A percentile compares a stretch with the other conserved stretches of the same genome.
phyloP scores from a whole-genome alignment of 106 monocot species.

The Iris macrosiphon region DNA sequence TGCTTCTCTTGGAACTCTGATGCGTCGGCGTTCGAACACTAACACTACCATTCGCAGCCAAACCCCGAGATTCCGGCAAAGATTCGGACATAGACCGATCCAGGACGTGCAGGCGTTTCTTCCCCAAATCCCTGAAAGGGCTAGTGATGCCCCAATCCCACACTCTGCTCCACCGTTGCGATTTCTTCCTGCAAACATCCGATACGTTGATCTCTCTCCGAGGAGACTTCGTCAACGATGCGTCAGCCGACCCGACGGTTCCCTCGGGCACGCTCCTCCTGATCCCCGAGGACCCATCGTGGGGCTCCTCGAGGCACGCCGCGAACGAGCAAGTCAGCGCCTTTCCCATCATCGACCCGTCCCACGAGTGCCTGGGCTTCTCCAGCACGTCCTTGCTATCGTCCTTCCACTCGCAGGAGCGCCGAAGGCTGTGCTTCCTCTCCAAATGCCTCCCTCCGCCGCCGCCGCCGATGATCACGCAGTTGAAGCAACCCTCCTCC shows the following conservation, averaged over 20 bases:
- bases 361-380: constrained; percentile 81
- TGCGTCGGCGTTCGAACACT: constrained; percentile 15
- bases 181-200: constrained; percentile 29
- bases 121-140: constrained; percentile 52
- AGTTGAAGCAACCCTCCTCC: no score
- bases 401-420: no score
- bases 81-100: constrained; percentile 74
- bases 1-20: constrained; percentile 14
- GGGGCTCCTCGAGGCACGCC: constrained; percentile 58
- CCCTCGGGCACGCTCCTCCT: constrained; percentile 22
- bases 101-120: constrained; percentile 28
- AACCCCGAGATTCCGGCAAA: constrained; percentile 31
- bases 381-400: constrained; percentile 30
- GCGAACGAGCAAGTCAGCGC: constrained; percentile 67
- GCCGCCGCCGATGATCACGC: not conserved
- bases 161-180: constrained; percentile 58
- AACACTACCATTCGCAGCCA: constrained; percentile 17
- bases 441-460: no score
- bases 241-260: no score
- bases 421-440: constrained; percentile 19
- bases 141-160: constrained; percentile 77
- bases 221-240: no score
- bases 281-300: constrained; percentile 18
- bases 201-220: constrained; percentile 15
- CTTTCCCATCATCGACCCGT: constrained; percentile 67